These are phyloP conservation scores for Vitis hybrid DNA, from an alignment of 177 flowering plant species.

Conservation along the genomic window DNA sequence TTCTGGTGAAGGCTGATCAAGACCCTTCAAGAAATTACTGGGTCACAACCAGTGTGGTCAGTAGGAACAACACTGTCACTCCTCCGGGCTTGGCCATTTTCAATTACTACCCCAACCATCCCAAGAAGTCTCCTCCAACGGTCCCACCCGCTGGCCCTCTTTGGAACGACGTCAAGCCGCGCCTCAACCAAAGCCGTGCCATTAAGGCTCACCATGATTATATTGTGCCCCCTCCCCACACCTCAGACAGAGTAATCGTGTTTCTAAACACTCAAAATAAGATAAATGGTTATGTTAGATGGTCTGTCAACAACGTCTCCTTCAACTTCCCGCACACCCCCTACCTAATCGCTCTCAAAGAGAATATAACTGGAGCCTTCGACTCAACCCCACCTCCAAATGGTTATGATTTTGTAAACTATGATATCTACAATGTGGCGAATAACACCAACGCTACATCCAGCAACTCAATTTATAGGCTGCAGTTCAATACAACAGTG, in stretches of 20 bases:
- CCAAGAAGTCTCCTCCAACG: constrained; percentile 47
- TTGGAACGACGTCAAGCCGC: constrained; percentile 51
- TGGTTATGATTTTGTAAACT: constrained; percentile 41
- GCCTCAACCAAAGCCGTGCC: constrained; percentile 46
- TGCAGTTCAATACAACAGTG: constrained; percentile 68
- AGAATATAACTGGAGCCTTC: constrained; percentile 36
- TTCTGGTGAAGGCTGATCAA: no score
- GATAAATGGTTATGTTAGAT: constrained; percentile 39
- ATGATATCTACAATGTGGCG: constrained; percentile 43
- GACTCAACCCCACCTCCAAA: constrained; percentile 62
- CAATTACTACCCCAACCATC: constrained; percentile 88
- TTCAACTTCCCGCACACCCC: constrained; percentile 74
- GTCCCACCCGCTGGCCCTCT: constrained; percentile 53
- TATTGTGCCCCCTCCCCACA: constrained; percentile 54
- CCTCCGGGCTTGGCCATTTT: constrained; percentile 63
- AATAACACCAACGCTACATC: constrained; percentile 53
- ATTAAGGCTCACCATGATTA: constrained; percentile 53
- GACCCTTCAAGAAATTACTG: no score
- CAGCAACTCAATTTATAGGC: constrained; percentile 49
- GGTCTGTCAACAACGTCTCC: constrained; percentile 88
- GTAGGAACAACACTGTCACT: constrained; percentile 21
- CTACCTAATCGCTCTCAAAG: constrained; percentile 67
- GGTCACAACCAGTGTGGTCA: no score
- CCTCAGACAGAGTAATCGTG: constrained; percentile 55
- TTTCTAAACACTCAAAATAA: constrained; percentile 82